These are phyloP conservation scores for Glaciozyma martinii DNA, from an alignment of 768 basidiomycete genomes.

Conservation along the genomic window DNA sequence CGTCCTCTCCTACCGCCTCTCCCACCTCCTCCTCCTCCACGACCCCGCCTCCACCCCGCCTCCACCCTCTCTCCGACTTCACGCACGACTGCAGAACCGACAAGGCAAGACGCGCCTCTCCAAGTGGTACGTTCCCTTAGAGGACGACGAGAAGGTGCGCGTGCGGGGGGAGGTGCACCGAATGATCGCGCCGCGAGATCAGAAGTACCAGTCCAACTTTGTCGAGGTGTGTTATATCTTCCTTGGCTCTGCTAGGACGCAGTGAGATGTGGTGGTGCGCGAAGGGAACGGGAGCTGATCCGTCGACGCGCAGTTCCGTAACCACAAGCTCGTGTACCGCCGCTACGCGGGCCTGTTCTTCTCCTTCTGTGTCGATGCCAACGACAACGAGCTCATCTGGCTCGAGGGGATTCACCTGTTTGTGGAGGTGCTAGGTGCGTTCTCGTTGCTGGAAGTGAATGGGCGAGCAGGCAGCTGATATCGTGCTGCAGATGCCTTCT, in stretches of 20 bases:
- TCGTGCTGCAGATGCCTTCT: conserved; percentile 74
- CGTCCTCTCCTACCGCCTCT: not conserved
- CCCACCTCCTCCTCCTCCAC: not conserved
- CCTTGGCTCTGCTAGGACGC: not conserved
- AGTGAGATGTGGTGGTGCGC: not conserved
- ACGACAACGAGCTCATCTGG: conserved; percentile 96
- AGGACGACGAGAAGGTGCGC: conserved; percentile 96
- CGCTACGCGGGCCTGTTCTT: conserved; percentile 97
- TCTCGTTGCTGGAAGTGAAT: conserved; percentile 7
- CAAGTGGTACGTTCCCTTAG: conserved; percentile 96
- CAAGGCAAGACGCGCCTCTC: conserved; percentile 96
- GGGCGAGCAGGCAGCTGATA: not conserved
- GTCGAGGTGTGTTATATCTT: conserved; percentile 65
- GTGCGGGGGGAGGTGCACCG: conserved; percentile 94
- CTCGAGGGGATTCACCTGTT: conserved; percentile 97
- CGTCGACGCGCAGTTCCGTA: conserved; percentile 64
- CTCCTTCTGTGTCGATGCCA: conserved; percentile 92
- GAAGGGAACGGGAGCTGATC: not conserved
- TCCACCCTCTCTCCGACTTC: not conserved
- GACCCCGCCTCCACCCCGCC: not conserved
- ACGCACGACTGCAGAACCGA: conserved; percentile 60
- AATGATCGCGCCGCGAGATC: conserved; percentile 88
- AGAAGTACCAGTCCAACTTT: conserved; percentile 98
- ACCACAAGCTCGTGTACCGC: conserved; percentile 94
- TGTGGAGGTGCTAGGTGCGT: conserved; percentile 86